Evolutionary conservation across 768 basidiomycete genomes (phyloP).

Genomic region (Plicaturopsis crispa): DNA sequence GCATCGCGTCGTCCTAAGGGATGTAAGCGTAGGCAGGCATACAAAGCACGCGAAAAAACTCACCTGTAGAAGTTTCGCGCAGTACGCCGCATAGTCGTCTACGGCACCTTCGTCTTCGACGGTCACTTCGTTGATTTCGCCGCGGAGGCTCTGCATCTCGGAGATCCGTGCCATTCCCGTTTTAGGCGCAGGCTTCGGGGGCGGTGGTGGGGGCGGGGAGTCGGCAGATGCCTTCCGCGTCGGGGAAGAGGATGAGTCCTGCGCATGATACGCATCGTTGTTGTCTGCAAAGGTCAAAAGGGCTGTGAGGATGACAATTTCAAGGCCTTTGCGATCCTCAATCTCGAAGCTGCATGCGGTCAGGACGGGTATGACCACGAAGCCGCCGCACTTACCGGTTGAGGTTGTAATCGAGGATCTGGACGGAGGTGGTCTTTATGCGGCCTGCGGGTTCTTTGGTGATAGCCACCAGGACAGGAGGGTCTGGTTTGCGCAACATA

Average conservation of each 20-base stretch:
- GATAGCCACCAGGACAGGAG: constrained; percentile 76
- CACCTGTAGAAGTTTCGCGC: constrained; percentile 56
- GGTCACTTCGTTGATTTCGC: constrained; percentile 70
- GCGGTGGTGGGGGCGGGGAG: constrained; percentile 34
- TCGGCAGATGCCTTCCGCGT: constrained; percentile 9
- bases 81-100: constrained; percentile 65
- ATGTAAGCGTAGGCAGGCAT: constrained; percentile 1
- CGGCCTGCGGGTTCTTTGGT: constrained; percentile 69
- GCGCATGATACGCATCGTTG: constrained; percentile 46
- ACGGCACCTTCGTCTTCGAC: constrained; percentile 58
- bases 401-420: constrained; percentile 81
- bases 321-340: constrained; percentile 77
- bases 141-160: constrained; percentile 59
- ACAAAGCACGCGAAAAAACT: constrained; percentile 8
- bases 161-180: constrained; percentile 63
- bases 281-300: constrained; percentile 72
- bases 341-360: constrained; percentile 63
- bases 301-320: constrained; percentile 72
- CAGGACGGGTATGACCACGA: background rate
- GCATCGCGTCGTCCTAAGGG: constrained; percentile 66
- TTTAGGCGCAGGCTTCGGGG: constrained; percentile 57
- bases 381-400: constrained; percentile 42
- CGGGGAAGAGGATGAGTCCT: constrained; percentile 9
- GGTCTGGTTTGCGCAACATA: constrained; percentile 79
- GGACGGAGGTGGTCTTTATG: constrained; percentile 56